Conservation (phyloP, 164 flowering plant genomes). For the Echeveria elegans region DNA sequence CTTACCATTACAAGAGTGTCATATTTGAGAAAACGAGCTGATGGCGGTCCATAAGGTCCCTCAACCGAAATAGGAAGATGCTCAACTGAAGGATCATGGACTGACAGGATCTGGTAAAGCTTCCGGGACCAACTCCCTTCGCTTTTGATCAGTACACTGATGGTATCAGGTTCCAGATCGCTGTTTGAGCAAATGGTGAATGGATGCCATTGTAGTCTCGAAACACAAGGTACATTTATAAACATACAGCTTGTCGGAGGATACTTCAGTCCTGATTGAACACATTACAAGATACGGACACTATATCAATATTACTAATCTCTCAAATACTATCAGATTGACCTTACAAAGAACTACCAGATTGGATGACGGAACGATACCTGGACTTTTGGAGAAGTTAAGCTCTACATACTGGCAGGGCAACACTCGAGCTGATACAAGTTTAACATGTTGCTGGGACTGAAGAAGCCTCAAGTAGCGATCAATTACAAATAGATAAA, state of each 20-base stretch:
- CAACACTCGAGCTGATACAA: conserved; percentile 53
- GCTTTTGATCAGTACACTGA: conserved; percentile 39
- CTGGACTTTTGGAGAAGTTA: conserved; percentile 58
- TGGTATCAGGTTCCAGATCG: conserved; percentile 32
- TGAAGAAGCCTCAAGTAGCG: conserved; percentile 71
- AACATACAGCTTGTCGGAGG: conserved; percentile 47
- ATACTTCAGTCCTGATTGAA: conserved; percentile 43
- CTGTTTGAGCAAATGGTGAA: conserved; percentile 48
- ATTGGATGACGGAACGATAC: conserved; percentile 18
- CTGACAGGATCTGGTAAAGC: conserved; percentile 39
- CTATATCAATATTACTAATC: too few species aligned
- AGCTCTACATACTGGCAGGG: conserved; percentile 66
- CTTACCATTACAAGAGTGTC: neutral
- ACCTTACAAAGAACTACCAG: too few species aligned
- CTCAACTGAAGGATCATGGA: conserved; percentile 28
- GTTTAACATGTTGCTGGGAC: conserved; percentile 40
- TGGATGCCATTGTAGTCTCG: conserved; percentile 70
- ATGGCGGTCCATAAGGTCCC: conserved; percentile 84
- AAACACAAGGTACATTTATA: conserved; percentile 40
- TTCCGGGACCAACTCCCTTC: conserved; percentile 50
- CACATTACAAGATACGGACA: neutral
- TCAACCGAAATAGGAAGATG: conserved; percentile 61
- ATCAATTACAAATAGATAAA: conserved; percentile 75
- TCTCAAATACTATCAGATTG: too few species aligned
- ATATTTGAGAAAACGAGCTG: conserved; percentile 58